Evolutionary conservation across 208 protist species (phyloP), one percentile per base, ranked within the genome.

Genomic region (Wallacemonas sp.): DNA sequence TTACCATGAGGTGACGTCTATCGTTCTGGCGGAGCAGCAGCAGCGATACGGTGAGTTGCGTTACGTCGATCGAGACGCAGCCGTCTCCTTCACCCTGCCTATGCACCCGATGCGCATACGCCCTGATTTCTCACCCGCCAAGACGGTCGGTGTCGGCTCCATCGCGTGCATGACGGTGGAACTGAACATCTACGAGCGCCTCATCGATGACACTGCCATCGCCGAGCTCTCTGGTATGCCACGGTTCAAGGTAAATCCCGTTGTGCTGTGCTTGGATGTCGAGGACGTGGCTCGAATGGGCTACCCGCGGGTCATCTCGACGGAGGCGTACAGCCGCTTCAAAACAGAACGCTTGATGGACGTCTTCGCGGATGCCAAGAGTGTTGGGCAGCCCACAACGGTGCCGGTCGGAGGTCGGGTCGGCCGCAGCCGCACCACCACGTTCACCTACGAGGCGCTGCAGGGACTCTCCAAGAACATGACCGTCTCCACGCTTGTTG

Each of bases 141-240:
- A 94, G 73, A 93, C 87, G 11, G 90, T 94, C 28, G 90, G 84
- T 22, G 87, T 94, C 24, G 90, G 90, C 30, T 93, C 85, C 55
- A 93, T 96, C 60, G 88, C 90, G 0, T 94, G 87, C 66, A 90
- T 96, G 87, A 96, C 90, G 31, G 71, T 96, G 11, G 84, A 96
- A 62, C 64, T 96, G 12, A 72, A 80, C 60, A 78, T 96, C 21
- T 67, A 90, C 55, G 84, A 96, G 68, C 78, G 67, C 41, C 77
- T 92, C 61, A 80, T 96, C 33, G 90, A 96, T 28, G 84, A 93
- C 66, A 58, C 77, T 22, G 79, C 73, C 22, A 79, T 88, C 56
- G 87, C 78, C 24, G 85, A 94, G 64, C 77, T 96, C 33, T 79
- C 73, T 9, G 88, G 88, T n/a, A 80, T 93, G 68, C 77, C 80